Base-by-base conservation (phyloP, 2,329 filamentous ascomycete species). In the Fusarium ambrosium region DNA sequence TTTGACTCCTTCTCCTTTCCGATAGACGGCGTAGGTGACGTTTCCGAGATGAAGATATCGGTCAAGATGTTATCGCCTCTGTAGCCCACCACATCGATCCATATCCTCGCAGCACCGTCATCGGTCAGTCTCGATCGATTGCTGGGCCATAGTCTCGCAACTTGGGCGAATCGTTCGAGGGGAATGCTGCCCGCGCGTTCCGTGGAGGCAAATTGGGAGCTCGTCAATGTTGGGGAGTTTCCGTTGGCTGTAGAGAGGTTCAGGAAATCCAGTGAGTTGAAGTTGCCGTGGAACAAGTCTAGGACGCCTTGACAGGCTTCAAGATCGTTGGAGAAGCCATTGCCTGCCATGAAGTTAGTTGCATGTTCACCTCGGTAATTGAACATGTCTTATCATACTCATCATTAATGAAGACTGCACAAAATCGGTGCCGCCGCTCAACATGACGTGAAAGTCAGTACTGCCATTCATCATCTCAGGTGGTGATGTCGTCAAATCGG, bases 101-200 rank as follows among this genome's bases (percentile, higher is more conserved):
- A 18, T 29, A 53, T 53, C 24, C 48, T 53, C 16, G 48, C 48
- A 34, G 20, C 39, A 34, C 29, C 32, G 16, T 27, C 22, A 16
- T 43, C 53, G 5, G 36, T 13, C 20, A 41, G 16, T 55, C 34
- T 24, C 7, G 53, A 13, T 24, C 20, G 45, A 29, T 59, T 64
- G n/a, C 32, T 36, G 13, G 66, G 66, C 66, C 66, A 68, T 13
- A 68, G 22, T 18, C 51, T 8, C n/a, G 61, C 61, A 4, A 68
- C 51, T 14, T 45, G 29, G 4, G 66, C 66, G 37, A 68, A 68
- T 0, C 66, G 41, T 22, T 64, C 51, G 13, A 51, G 43, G 34
- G 61, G 61, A 16, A 68, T 68, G 53, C 39, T 36, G 9, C 43
- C 29, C 4, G 36, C 39, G 6, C 56, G 36, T 13, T 55, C 59